phyloP scores from a whole-genome alignment of 495 filamentous ascomycete species.

The Aspergillus asperescens region DNA sequence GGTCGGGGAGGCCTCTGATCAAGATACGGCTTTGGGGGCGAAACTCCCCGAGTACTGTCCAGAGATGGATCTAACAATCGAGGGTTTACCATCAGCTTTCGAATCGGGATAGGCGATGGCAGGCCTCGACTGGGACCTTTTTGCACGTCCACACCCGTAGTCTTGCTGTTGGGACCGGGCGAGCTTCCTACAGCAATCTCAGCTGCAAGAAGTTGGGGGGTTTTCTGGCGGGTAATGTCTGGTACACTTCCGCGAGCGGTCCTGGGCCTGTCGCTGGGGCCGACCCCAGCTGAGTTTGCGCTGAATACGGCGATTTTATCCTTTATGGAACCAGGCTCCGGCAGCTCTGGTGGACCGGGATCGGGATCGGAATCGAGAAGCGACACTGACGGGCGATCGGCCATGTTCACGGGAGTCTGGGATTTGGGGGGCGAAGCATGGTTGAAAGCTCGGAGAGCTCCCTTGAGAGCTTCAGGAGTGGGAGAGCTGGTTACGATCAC shows the following conservation, averaged over 20 bases:
- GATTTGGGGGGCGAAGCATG: slow-evolving; percentile 19
- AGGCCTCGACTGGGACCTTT: not conserved
- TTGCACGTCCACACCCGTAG: slow-evolving; percentile 1
- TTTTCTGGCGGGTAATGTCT: slow-evolving; percentile 16
- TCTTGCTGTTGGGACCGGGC: slow-evolving; percentile 14
- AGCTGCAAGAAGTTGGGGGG: slow-evolving; percentile 34
- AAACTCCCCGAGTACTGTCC: not conserved
- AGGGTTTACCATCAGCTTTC: not conserved
- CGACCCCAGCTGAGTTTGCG: slow-evolving; percentile 18
- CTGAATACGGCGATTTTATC: slow-evolving; percentile 39
- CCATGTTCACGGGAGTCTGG: not conserved
- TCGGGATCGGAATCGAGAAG: slow-evolving; percentile 15
- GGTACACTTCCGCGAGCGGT: slow-evolving; percentile 11
- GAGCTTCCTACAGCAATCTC: slow-evolving; percentile 33
- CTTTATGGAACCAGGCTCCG: slow-evolving; percentile 38
- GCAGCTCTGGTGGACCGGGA: slow-evolving; percentile 26
- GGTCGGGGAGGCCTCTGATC: slow-evolving; percentile 13
- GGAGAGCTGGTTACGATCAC: slow-evolving; percentile 6
- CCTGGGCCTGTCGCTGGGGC: slow-evolving; percentile 2
- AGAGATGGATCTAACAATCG: slow-evolving; percentile 1
- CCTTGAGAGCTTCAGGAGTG: slow-evolving; percentile 28
- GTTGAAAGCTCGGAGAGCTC: slow-evolving; percentile 36
- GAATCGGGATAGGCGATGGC: slow-evolving; percentile 11
- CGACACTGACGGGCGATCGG: not conserved
- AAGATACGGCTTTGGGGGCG: not conserved